Base-by-base conservation (phyloP, 345 rosid genomes). In the Aurinia saxatilis region DNA sequence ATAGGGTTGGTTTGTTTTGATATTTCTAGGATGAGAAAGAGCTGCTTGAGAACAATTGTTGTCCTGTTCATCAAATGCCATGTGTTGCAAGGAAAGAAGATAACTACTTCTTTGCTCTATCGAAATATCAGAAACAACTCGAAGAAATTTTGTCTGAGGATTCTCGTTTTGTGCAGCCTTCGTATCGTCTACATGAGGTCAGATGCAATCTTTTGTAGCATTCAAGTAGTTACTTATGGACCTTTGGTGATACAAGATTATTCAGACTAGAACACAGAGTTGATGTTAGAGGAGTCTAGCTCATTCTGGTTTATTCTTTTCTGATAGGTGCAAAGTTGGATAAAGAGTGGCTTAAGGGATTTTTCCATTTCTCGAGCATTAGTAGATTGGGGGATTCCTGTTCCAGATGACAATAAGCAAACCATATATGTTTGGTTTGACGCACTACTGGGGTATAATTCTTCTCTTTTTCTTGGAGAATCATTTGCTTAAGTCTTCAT, bases 371-470 rank as follows among this genome's bases (percentile, higher is more conserved):
- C 96, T 45, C 82, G 98, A 45, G 96, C 95, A 72, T 79, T 89
- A 47, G 98, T 92, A 45, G 96, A 89, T 7, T 92, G 98, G 98
- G 98, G 96, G 37, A 92, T 92, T 68, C 96, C 91, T 37, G 93
- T 89, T 65, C 96, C 98, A 70, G 81, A 81, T 59, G 96, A 92
- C 67, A 65, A 78, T 21, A 86, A 79, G 57, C 98, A 92, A 73
- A 92, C 98, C 6, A 86, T 89, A 60, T 92, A 92, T 76, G 98
- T 92, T 61, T 92, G 98, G 96, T 92, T 92, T 80, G 98, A 92
- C 62, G 98, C 98, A 62, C 78, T 92, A 29, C 77, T 89, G 4
- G 98, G 98, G 96, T 92, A 88, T 37, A 9, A 65, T 56, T 67
- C 52, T 29, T 52, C 70, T 13, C 10, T 16, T 27, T 18, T 46